Evolutionary conservation across 2,329 filamentous ascomycete species (phyloP).

Genomic region (Chaetomium sp.): DNA sequence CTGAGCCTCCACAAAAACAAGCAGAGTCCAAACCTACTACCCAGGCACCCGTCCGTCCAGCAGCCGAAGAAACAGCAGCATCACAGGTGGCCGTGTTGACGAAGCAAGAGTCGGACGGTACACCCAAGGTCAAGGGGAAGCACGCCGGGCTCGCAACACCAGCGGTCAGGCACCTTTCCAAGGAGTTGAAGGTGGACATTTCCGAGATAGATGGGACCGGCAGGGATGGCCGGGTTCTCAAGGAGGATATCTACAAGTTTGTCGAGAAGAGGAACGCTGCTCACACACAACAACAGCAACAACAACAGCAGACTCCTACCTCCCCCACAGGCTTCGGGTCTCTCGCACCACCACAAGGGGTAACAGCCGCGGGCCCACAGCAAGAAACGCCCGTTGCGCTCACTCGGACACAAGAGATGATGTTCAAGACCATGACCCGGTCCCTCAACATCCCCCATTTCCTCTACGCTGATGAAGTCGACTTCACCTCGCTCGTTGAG

Average conservation of each 20-base stretch:
- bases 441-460: constrained; percentile 92
- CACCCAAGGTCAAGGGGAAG: constrained; percentile 43
- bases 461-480: constrained; percentile 84
- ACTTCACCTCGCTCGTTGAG: constrained; percentile 67
- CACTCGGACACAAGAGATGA: constrained; percentile 75
- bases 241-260: constrained; percentile 81
- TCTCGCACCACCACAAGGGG: constrained; percentile 9
- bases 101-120: constrained; percentile 4
- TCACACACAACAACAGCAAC: constrained; percentile 20
- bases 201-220: constrained; percentile 75
- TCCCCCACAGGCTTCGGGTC: neutral
- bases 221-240: constrained; percentile 82
- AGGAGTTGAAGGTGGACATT: constrained; percentile 73
- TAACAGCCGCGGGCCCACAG: constrained; percentile 42
- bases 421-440: constrained; percentile 97
- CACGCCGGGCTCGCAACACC: constrained; percentile 78
- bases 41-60: constrained; percentile 7
- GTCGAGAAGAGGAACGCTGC: constrained; percentile 44
- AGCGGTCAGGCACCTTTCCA: constrained; percentile 81
- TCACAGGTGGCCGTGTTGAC: constrained; percentile 6
- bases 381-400: constrained; percentile 64
- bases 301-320: constrained; percentile 1
- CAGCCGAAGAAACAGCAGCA: constrained; percentile 3
- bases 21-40: neutral
- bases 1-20: constrained; percentile 17